phyloP scores from a whole-genome alignment of 371 early-diverging fungal genomes.

The Mortierella sp. region DNA sequence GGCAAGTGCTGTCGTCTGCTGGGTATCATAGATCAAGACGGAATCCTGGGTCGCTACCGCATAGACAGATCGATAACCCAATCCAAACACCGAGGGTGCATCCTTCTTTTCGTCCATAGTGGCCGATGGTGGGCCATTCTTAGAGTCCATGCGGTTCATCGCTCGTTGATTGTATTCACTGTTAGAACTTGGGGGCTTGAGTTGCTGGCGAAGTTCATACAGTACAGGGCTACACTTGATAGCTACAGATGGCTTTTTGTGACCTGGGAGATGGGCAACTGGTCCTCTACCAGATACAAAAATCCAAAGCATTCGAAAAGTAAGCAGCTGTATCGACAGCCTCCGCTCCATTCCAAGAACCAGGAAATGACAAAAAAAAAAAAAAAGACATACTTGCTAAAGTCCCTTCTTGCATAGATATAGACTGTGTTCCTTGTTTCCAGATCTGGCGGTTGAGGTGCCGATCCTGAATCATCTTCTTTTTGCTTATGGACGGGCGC shows the following conservation, averaged over 20 bases:
- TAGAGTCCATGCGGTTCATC: not conserved
- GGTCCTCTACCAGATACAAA: constrained; percentile 65
- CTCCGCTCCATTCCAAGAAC: too few species aligned
- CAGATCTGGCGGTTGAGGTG: constrained; percentile 17
- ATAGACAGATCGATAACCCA: constrained; percentile 83
- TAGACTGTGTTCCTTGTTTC: constrained; percentile 57
- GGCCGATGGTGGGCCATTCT: not conserved
- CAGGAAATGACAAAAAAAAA: too few species aligned
- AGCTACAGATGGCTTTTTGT: constrained; percentile 83
- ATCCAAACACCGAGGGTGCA: constrained; percentile 54
- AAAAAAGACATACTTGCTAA: constrained; percentile 57
- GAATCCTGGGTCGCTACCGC: constrained; percentile 89
- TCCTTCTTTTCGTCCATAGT: constrained; percentile 7
- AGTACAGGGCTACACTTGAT: constrained; percentile 78
- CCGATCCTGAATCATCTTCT: constrained; percentile 15
- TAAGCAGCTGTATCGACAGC: too few species aligned
- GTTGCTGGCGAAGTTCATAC: constrained; percentile 55
- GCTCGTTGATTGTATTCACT: constrained; percentile 19
- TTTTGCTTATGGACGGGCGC: constrained; percentile 19
- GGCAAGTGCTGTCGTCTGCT: constrained; percentile 76
- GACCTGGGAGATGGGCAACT: constrained; percentile 73
- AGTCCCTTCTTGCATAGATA: constrained; percentile 58
- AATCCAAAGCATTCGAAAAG: not conserved
- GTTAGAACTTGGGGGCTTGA: constrained; percentile 11
- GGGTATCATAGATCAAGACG: constrained; percentile 90